Evolutionary conservation across 805 yeast genomes (phyloP).

Genomic region (Kurtzmaniella cleridarum): DNA sequence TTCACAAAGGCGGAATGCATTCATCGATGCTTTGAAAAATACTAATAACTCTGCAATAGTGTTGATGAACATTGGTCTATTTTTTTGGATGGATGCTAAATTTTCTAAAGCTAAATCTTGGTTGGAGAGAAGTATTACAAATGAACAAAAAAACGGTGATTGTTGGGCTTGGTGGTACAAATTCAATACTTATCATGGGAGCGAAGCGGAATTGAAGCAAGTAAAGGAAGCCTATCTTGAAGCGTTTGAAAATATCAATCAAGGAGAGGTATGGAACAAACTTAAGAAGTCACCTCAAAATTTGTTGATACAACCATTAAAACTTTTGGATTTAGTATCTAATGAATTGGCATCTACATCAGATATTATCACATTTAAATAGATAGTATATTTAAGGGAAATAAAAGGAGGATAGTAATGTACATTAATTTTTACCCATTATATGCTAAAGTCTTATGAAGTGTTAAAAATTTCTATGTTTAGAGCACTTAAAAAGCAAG

Average conservation of each 20-base stretch:
- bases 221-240: slow-evolving; percentile 31
- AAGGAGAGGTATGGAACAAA: slow-evolving; percentile 57
- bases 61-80: slow-evolving; percentile 57
- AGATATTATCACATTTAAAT: not conserved
- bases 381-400: not conserved
- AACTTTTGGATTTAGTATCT: slow-evolving; percentile 33
- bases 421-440: not conserved
- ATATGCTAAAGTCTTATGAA: not conserved
- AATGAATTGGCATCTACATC: slow-evolving; percentile 11
- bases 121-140: slow-evolving; percentile 63
- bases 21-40: slow-evolving; percentile 64
- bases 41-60: slow-evolving; percentile 59
- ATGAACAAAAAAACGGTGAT: slow-evolving; percentile 64
- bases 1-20: slow-evolving; percentile 50
- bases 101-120: slow-evolving; percentile 61
- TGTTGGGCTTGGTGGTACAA: slow-evolving; percentile 63
- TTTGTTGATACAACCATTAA: slow-evolving; percentile 33
- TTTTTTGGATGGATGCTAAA: slow-evolving; percentile 64
- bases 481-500: slow-evolving; percentile 73
- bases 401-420: not conserved
- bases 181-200: slow-evolving; percentile 36
- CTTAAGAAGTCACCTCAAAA: slow-evolving; percentile 45
- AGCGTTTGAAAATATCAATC: slow-evolving; percentile 45
- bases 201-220: slow-evolving; percentile 27
- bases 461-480: slow-evolving; percentile 51